Evolutionary conservation across 2,329 filamentous ascomycete genomes (phyloP), one percentile per base, ranked within the genome.

Genomic region (Arthroderma sp.): DNA sequence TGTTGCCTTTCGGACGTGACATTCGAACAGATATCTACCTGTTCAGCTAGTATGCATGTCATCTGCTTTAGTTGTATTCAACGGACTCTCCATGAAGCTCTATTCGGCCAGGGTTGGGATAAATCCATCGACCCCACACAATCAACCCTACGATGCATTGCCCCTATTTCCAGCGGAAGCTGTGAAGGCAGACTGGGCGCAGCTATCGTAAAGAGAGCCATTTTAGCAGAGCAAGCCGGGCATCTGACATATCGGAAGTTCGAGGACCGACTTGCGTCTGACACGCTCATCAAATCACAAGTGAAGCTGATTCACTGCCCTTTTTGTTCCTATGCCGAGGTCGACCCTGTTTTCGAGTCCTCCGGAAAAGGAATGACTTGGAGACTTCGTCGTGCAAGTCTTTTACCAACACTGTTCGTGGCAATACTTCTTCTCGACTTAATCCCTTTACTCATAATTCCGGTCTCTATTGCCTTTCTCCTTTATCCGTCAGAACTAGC

Each of bases 41-140:
- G 69, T 52, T 68, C 67, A 9, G 55, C 56, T 7, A 56, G 58
- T 40, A 55, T 53, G 27, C 69, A 72, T 54, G 53, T 68, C n/a
- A 68, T 70, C 32, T 72, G 69, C 50, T 64, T 88, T 63, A 76
- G 77, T 38, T 96, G 91, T 62, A 80, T 96, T 42, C 81, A 82
- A 51, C 78, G 83, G 51, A 82, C 87, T 7, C 74, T 89, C 48
- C 83, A 82, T 41, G 89, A 96, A 60, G 87, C 88, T 1, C 69
- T 96, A 0, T 96, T 94, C 59, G 91, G 91, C 0, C 91, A 96
- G 61, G 86, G 86, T 43, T 95, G 89, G 86, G 76, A 78, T 41
- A 80, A 83, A 48, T 91, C 78, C 55, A 82, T 95, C 54, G 75
- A 91, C 57, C 64, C 77, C 29, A 73, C 79, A 47, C 77, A 72